Evolutionary conservation across 352 stramenopile species (phyloP), one percentile per base, ranked within the genome.

Genomic region (Phytophthora vignae): DNA sequence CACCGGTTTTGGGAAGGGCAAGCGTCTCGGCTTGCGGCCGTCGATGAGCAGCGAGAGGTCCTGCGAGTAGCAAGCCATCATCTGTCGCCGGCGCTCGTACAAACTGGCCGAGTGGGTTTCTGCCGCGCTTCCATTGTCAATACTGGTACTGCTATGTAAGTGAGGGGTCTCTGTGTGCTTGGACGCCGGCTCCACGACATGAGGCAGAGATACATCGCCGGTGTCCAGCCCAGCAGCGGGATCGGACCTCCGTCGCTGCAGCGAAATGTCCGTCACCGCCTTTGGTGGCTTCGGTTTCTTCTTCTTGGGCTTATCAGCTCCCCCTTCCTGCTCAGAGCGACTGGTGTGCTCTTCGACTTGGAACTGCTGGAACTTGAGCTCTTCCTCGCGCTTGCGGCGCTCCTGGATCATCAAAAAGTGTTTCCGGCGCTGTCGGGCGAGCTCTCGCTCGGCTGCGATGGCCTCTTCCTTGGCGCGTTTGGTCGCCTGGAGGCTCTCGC

Each of bases 1-100:
- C 42, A 60, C 29, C 56, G 67, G 57, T 21, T 73, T 75, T 11
- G 77, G 70, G 14, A 80, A 56, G 0, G 80, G 72, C 8, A 91
- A 60, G 25, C 75, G 75, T 64, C 78, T 88, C 15, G 83, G 85
- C 22, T 84, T 88, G 17, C 69, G 52, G 7, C 83, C 85, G 48
- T 87, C 55, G 33, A 91, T 69, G 15, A 92, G 74, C 12, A 83
- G 85, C 4, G 83, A 83, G 14, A 92, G 67, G 46, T 92, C 85
- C 55, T 92, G 83, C 12, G 83, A 82, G 72, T 92, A 92, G 42
- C 81, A 90, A 19, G 60, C 75, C 58, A 83, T 64, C 59, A 78
- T 79, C 50, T 84, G 76, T 15, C 69, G 64, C 46, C 75, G 79
- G 17, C 79, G 74, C 52, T 82, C 74, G 40, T 73, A 76, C 6